phyloP scores from a whole-genome alignment of 1,139 yeast genomes.

The Pichia terricola region DNA sequence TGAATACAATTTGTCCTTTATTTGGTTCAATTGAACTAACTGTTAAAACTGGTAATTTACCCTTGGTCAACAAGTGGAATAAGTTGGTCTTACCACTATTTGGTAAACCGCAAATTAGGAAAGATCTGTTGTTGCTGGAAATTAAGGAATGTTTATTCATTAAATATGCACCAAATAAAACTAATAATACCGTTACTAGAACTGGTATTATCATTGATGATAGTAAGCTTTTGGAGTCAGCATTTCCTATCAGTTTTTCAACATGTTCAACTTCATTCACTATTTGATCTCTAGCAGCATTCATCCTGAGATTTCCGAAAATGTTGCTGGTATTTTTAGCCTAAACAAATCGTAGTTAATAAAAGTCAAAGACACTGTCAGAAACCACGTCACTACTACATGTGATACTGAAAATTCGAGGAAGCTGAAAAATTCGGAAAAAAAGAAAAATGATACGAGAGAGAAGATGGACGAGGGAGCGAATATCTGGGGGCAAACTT shows the following conservation, averaged over 20 bases:
- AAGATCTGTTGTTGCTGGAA: conserved; percentile 35
- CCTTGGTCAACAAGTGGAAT: conserved; percentile 30
- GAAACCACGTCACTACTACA: too few relatives aligned
- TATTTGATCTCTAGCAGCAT: background rate
- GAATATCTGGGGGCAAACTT: too few relatives aligned
- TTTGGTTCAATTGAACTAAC: conserved; percentile 41
- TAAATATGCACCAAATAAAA: conserved; percentile 16
- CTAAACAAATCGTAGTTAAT: too few relatives aligned
- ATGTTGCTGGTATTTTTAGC: too few relatives aligned
- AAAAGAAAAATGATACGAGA: too few relatives aligned
- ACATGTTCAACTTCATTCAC: conserved; percentile 2
- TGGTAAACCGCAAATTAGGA: conserved; percentile 64
- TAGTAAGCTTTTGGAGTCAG: background rate
- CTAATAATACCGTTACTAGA: conserved; percentile 16
- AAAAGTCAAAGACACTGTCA: too few relatives aligned
- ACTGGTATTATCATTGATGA: conserved; percentile 12
- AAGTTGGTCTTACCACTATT: conserved; percentile 70
- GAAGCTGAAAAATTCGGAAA: too few relatives aligned
- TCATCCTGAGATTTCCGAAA: background rate
- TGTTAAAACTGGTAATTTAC: conserved; percentile 25
- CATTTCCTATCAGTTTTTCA: conserved; percentile 1
- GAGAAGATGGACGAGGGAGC: too few relatives aligned
- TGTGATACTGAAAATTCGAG: too few relatives aligned
- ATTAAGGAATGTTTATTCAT: conserved; percentile 17
- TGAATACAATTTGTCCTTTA: conserved; percentile 25